Evolutionary conservation across 352 stramenopile species (phyloP).

Genomic region (Phytophthora cryptogea): DNA sequence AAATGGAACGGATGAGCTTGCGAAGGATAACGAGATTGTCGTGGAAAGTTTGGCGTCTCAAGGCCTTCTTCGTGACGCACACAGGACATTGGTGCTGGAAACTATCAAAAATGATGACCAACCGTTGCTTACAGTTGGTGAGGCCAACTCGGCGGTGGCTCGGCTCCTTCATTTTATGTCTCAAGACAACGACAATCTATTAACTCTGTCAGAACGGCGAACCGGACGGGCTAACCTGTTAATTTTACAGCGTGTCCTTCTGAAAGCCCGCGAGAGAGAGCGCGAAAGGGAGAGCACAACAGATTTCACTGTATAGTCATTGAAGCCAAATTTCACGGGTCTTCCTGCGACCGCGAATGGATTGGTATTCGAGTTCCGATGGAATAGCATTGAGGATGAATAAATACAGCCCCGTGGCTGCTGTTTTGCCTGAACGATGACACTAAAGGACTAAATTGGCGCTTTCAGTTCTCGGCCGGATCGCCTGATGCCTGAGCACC

Average conservation of each 20-base stretch:
- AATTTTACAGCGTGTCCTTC: conserved; percentile 53
- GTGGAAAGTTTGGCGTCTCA: conserved; percentile 62
- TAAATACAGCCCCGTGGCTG: conserved; percentile 19
- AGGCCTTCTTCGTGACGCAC: conserved; percentile 51
- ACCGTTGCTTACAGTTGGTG: conserved; percentile 38
- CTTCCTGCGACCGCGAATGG: not conserved
- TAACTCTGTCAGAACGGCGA: conserved; percentile 46
- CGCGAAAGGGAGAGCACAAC: conserved; percentile 34
- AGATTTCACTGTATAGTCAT: conserved; percentile 48
- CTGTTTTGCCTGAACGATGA: conserved; percentile 11
- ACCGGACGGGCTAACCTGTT: conserved; percentile 49
- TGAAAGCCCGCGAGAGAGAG: conserved; percentile 55
- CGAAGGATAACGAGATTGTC: conserved; percentile 67
- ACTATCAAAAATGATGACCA: conserved; percentile 35
- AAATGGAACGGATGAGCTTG: conserved; percentile 32
- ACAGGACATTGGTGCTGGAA: conserved; percentile 33
- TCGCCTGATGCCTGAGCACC: conserved; percentile 17
- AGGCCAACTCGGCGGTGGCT: conserved; percentile 45
- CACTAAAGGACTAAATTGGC: conserved; percentile 14
- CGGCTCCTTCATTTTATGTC: conserved; percentile 57
- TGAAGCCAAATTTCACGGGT: conserved; percentile 1
- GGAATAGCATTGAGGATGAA: conserved; percentile 30
- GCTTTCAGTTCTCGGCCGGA: conserved; percentile 25
- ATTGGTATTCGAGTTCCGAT: conserved; percentile 16
- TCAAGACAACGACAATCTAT: conserved; percentile 35